Conservation (phyloP, 2,329 filamentous ascomycete species). For the Orbilia brochopaga region DNA sequence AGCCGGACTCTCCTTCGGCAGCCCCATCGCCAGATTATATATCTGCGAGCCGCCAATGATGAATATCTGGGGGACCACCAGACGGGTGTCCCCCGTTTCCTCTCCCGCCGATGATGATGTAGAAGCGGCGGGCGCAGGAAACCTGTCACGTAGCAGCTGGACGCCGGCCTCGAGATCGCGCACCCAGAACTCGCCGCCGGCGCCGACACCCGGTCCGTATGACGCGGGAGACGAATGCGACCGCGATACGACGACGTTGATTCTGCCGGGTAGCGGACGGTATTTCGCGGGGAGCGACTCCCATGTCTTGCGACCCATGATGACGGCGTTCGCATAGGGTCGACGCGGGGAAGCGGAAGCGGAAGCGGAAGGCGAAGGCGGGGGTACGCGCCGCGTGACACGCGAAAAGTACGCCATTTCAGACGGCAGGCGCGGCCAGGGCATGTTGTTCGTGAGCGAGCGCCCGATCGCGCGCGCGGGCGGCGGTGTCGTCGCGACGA, state of each 20-base stretch:
- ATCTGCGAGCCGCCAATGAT: slow-evolving; percentile 90
- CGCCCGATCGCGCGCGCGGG: slow-evolving; percentile 79
- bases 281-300: slow-evolving; percentile 81
- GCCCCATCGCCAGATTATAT: slow-evolving; percentile 72
- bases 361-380: slow-evolving; percentile 27
- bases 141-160: slow-evolving; percentile 62
- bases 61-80: slow-evolving; percentile 68
- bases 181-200: slow-evolving; percentile 35
- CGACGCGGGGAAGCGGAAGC: slow-evolving; percentile 54
- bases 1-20: slow-evolving; percentile 58
- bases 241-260: slow-evolving; percentile 81
- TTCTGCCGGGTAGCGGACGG: slow-evolving; percentile 76
- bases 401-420: slow-evolving; percentile 97
- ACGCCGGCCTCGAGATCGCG: slow-evolving; percentile 32
- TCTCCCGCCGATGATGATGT: slow-evolving; percentile 62
- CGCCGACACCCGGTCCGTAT: slow-evolving; percentile 1
- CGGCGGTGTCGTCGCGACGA: slow-evolving; percentile 85
- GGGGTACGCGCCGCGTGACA: slow-evolving; percentile 73
- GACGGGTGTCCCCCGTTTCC: slow-evolving; percentile 34
- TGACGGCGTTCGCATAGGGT: slow-evolving; percentile 71
- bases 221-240: neutral
- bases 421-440: slow-evolving; percentile 84
- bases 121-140: slow-evolving; percentile 56
- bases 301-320: slow-evolving; percentile 99
- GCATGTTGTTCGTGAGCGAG: slow-evolving; percentile 71